Percentiles rank a stretch among this genome's conserved stretches.
Conservation (phyloP, 2,329 filamentous ascomycete genomes). For the Aureobasidium lini region DNA sequence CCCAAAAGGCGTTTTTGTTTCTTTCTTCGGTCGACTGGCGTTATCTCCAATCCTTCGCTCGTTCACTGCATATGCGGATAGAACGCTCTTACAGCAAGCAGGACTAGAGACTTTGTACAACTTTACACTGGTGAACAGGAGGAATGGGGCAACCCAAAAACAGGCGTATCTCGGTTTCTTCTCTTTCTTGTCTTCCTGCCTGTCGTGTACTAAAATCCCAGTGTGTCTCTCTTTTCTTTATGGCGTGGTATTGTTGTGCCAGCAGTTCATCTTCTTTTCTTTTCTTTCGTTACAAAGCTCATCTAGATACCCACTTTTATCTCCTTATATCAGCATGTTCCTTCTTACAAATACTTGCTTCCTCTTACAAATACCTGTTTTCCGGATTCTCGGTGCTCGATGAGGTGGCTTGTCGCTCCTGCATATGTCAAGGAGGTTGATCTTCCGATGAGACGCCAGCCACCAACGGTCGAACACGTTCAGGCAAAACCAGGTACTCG, state of each 20-base stretch:
- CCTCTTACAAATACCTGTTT: not conserved
- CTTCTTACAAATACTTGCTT: not conserved
- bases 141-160: constrained; percentile 4
- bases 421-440: not conserved
- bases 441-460: not conserved
- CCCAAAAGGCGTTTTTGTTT: not conserved
- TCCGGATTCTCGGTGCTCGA: not conserved
- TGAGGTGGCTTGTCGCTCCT: not conserved
- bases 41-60: constrained; percentile 2
- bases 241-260: not conserved
- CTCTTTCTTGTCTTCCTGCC: not conserved
- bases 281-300: constrained; percentile 2
- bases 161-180: not conserved
- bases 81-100: constrained; percentile 1
- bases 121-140: constrained; percentile 1
- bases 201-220: not conserved
- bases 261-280: not conserved
- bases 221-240: not conserved
- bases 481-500: not conserved
- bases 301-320: constrained; percentile 10
- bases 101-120: constrained; percentile 1
- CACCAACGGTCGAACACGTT: not conserved
- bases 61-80: constrained; percentile 3
- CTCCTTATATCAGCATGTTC: not conserved
- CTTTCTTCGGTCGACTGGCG: constrained; percentile 1